phyloP scores from a whole-genome alignment of 2,329 filamentous ascomycete species.

The Camillea tinctor region DNA sequence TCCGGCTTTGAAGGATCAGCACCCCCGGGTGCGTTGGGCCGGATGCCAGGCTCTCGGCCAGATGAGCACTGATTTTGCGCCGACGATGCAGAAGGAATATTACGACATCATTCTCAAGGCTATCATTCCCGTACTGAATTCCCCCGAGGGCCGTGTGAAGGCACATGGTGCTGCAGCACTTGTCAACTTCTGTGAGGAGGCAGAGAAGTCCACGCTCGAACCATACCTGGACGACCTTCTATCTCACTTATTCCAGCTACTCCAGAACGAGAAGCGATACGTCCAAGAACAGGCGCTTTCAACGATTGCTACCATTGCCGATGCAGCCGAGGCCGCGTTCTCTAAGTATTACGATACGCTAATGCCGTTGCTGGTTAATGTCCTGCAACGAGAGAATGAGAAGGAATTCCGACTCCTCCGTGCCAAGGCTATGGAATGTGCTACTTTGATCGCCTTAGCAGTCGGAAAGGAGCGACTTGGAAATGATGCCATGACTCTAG shows the following conservation, averaged over 20 bases:
- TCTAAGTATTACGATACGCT: constrained; percentile 92
- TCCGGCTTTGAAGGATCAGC: constrained; percentile 82
- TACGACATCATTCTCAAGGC: constrained; percentile 83
- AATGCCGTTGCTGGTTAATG: constrained; percentile 91
- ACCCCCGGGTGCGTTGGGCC: constrained; percentile 93
- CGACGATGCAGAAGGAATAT: constrained; percentile 96
- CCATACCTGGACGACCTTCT: constrained; percentile 90
- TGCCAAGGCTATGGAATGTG: constrained; percentile 99
- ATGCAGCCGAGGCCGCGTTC: constrained; percentile 93
- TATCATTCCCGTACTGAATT: constrained; percentile 89
- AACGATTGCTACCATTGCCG: constrained; percentile 97
- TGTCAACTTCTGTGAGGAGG: constrained; percentile 98
- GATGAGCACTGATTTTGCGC: constrained; percentile 99
- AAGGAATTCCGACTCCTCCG: constrained; percentile 90
- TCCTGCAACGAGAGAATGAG: constrained; percentile 83
- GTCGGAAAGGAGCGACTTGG: constrained; percentile 93
- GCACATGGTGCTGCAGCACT: constrained; percentile 96
- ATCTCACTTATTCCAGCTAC: constrained; percentile 78
- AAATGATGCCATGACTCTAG: constrained; percentile 79
- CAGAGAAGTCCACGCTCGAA: constrained; percentile 86
- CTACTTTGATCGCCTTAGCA: constrained; percentile 90
- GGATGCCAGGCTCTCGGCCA: constrained; percentile 98
- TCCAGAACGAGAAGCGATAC: constrained; percentile 90
- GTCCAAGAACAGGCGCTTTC: constrained; percentile 97
- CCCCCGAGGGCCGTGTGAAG: constrained; percentile 88